Percentiles rank a stretch among this genome's conserved stretches.
phyloP scores from a whole-genome alignment of 352 stramenopile genomes.

The Phytophthora meadii region DNA sequence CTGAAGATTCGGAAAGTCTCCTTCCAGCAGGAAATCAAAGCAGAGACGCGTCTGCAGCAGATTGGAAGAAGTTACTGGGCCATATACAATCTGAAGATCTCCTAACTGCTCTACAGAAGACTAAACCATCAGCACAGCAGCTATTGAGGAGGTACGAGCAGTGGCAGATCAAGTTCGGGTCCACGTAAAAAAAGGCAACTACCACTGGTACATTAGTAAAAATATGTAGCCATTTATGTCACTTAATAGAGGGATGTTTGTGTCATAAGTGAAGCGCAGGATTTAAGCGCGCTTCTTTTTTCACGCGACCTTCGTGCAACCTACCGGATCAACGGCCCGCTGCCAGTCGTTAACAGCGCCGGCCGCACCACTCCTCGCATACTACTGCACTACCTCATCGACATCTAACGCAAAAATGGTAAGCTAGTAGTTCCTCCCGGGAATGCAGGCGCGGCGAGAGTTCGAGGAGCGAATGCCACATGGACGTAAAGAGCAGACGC shows the following conservation, averaged over 20 bases:
- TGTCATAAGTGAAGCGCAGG: not conserved
- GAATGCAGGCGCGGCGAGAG: not conserved
- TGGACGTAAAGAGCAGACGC: constrained; percentile 5
- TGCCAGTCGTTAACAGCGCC: constrained; percentile 20
- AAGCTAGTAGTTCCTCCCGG: constrained; percentile 23
- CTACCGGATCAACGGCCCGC: constrained; percentile 5
- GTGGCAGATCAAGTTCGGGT: constrained; percentile 84
- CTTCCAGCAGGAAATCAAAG: constrained; percentile 24
- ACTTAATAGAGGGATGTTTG: constrained; percentile 6
- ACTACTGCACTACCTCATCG: constrained; percentile 86
- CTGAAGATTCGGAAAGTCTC: constrained; percentile 37
- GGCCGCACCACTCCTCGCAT: constrained; percentile 51
- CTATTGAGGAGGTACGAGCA: constrained; percentile 82
- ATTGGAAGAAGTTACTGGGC: constrained; percentile 71
- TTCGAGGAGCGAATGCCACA: not conserved
- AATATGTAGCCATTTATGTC: constrained; percentile 27
- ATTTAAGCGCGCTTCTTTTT: constrained; percentile 37
- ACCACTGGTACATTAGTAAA: not conserved
- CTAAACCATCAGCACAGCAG: constrained; percentile 80
- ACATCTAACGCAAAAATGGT: constrained; percentile 86
- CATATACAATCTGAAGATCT: constrained; percentile 67
- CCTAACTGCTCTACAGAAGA: constrained; percentile 68
- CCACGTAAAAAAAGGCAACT: constrained; percentile 43
- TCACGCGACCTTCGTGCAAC: constrained; percentile 13
- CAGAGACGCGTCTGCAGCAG: constrained; percentile 25